These are phyloP conservation scores for Pyricularia pennisetigena DNA, from an alignment of 2,329 filamentous ascomycete genomes.

Conservation along the genomic window DNA sequence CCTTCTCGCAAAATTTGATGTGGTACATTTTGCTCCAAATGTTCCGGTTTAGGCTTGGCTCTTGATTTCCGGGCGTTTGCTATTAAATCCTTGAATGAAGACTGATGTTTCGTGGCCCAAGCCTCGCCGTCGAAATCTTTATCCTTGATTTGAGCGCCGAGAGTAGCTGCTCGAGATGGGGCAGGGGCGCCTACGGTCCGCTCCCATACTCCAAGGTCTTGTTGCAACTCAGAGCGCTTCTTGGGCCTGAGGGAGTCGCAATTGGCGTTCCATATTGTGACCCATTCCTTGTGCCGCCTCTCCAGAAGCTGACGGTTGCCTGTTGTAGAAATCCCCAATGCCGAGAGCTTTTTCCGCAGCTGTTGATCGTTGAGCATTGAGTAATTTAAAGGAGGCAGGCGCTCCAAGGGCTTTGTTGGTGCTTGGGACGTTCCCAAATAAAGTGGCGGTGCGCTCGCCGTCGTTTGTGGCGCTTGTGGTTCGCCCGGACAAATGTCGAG, in stretches of 20 bases:
- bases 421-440: not conserved
- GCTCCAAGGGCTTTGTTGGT: slow-evolving; percentile 36
- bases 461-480: not conserved
- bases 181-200: slow-evolving; percentile 57
- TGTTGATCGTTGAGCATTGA: slow-evolving; percentile 71
- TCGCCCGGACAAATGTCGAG: slow-evolving; percentile 48
- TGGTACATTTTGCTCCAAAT: not conserved
- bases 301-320: slow-evolving; percentile 65
- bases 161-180: slow-evolving; percentile 14
- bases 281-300: slow-evolving; percentile 81
- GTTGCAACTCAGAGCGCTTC: slow-evolving; percentile 59
- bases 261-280: slow-evolving; percentile 94
- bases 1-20: not conserved
- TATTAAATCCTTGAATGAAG: slow-evolving; percentile 72
- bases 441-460: not conserved
- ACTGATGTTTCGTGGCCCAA: slow-evolving; percentile 65
- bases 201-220: slow-evolving; percentile 81
- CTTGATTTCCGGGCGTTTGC: slow-evolving; percentile 58
- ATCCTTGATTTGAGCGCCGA: slow-evolving; percentile 54
- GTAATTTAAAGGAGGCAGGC: slow-evolving; percentile 76
- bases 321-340: slow-evolving; percentile 64
- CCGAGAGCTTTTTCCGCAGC: slow-evolving; percentile 70
- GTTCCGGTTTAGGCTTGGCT: slow-evolving; percentile 22
- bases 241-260: slow-evolving; percentile 74
- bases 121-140: slow-evolving; percentile 80